Base-by-base conservation (phyloP, 176 grass and related monocot species). In the Zea luxurians region DNA sequence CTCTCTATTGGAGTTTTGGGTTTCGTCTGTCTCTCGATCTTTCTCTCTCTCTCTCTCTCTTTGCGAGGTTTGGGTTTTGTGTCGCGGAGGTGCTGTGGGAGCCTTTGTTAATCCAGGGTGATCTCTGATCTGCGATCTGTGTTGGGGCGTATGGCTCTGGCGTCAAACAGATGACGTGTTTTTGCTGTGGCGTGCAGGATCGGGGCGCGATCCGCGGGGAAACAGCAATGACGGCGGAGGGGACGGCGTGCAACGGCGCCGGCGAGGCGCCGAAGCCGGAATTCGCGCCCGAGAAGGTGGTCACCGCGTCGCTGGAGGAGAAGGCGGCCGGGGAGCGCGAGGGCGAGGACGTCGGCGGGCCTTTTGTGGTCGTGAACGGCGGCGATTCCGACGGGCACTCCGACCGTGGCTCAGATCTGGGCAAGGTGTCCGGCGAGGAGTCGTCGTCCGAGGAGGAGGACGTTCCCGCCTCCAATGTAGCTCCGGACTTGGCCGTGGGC, bases 151-250 rank as follows among this genome's bases (percentile, higher is more conserved):
- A 2, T 37, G 4, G 18, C 6, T 70, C 0, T 20, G 16, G 40
- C 0, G 17, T 16, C 66, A 73, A 35, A 72, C 58, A 4, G 1
- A n/a, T 0, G 0, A 1, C 13, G n/a, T 37, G 3, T 13, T 47
- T 8, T 4, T 12, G 36, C 34, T 40, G 49, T 17, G 37, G 27
- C 42, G 49, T 67, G 80, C 80, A 87, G 85, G 68, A 83, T 83
- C 80, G 80, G 49, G 85, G 74, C 74, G 85, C 81, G 75, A 74
- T 89, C 75, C 68, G 68, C 63, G 76, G 75, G 66, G 42, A 12
- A 41, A 64, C 15, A 55, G 81, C 84, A 82, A 92, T 89, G 86
- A 84, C 90, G 83, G 86, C 86, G 67, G 76, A 92, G 68, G 80
- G 76, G 61, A 75, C 59, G 42, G 68, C 85, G 54, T 66, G 62